Base-by-base conservation (phyloP, 768 basidiomycete species). In the Panaeolus papilionaceus region DNA sequence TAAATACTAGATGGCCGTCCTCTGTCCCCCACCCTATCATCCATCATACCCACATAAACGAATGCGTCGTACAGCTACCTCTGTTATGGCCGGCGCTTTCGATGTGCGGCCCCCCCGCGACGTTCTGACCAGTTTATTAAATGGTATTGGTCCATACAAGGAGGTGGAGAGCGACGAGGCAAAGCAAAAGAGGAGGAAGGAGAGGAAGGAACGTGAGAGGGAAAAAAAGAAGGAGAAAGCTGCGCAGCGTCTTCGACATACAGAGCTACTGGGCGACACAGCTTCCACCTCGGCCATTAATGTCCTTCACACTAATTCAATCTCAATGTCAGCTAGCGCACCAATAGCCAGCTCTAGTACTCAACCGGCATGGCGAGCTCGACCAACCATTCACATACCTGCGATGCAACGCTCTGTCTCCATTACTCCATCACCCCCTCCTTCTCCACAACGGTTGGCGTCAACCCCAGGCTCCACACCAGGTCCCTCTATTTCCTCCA, bases 71-170 rank as follows among this genome's bases (percentile, higher is more conserved):
- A 89, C 86, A 61, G 93, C 93, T 51, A 94, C 93, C 8, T 76
- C 88, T 9, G 89, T 94, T 47, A 86, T 93, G 78, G 88, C 92
- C 0, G 93, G 93, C 71, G 80, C 83, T 75, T 93, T 92, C 77
- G 93, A 94, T 80, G 76, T 83, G 5, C 84, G 84, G 20, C 88
- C 90, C 0, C 74, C 84, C 42, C 86, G 93, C 75, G 92, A 94
- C 79, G 91, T 91, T 69, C 83, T 94, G 70, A 94, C 93, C 14
- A 92, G 90, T 77, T 77, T 93, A 62, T 80, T 94, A 73, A 93
- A 93, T 73, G 92, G 92, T 63, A 89, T 93, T 38, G 85, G 84
- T 0, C 86, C 86, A 7, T 90, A 92, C 77, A 84, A 86, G 68
- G 83, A 79, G 16, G 85, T 88, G 33, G 90, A 91, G 79, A 86